These are phyloP conservation scores for Wakefieldia striispora DNA, from an alignment of 768 basidiomycete genomes.

Conservation along the genomic window DNA sequence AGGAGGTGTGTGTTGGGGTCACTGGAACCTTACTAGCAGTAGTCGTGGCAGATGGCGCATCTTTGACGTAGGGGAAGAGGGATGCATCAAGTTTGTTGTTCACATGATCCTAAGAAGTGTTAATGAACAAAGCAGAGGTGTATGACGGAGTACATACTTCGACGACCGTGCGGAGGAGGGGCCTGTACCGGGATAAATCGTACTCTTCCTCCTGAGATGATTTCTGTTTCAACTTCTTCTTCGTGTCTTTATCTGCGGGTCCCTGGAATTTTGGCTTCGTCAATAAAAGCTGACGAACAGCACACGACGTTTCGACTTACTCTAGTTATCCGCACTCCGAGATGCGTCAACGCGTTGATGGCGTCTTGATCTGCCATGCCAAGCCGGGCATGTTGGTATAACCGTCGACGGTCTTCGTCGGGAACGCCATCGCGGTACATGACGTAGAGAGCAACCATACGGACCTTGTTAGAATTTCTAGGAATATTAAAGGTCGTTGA, in stretches of 20 bases:
- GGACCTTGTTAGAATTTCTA: constrained; percentile 90
- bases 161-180: constrained; percentile 73
- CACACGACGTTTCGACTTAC: constrained; percentile 42
- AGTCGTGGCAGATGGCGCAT: constrained; percentile 57
- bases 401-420: constrained; percentile 91
- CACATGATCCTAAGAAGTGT: constrained; percentile 67
- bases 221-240: constrained; percentile 82
- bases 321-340: constrained; percentile 83
- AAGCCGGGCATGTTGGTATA: constrained; percentile 94
- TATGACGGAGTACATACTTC: constrained; percentile 52
- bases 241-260: constrained; percentile 72
- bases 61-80: constrained; percentile 88
- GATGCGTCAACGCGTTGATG: constrained; percentile 76
- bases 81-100: constrained; percentile 72
- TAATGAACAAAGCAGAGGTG: not conserved
- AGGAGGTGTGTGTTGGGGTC: constrained; percentile 59
- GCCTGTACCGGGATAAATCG: constrained; percentile 92
- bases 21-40: constrained; percentile 43
- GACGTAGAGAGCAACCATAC: constrained; percentile 94
- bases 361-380: constrained; percentile 90
- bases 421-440: constrained; percentile 95
- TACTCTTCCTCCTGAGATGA: constrained; percentile 84
- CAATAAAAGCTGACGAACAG: not conserved
- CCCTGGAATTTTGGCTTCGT: constrained; percentile 41
- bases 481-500: constrained; percentile 1